Percentiles rank a stretch among this genome's conserved stretches.
Evolutionary conservation across 768 basidiomycete genomes (phyloP).

Genomic region (Pholiota molesta): DNA sequence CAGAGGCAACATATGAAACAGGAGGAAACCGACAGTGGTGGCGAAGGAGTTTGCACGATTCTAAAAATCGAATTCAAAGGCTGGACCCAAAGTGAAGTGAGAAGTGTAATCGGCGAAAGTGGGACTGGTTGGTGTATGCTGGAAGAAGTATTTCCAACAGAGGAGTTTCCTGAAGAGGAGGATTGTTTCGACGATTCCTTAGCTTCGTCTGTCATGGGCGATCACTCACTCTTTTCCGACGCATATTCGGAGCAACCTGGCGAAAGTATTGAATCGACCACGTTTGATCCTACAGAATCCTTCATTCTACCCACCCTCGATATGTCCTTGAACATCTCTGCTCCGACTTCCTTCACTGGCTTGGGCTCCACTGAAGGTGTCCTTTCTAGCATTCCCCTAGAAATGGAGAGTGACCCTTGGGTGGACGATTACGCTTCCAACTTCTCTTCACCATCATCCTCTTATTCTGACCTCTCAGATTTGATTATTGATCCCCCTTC

Average conservation of each 20-base stretch:
- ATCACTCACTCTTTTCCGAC: conserved; percentile 17
- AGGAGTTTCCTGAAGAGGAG: conserved; percentile 21
- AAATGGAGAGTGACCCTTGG: conserved; percentile 37
- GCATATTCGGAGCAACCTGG: conserved; percentile 5
- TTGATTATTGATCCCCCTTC: conserved; percentile 31
- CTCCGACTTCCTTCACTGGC: conserved; percentile 26
- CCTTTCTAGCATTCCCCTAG: conserved; percentile 19
- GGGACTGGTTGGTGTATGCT: conserved; percentile 77
- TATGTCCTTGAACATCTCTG: conserved; percentile 52
- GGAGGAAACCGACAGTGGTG: conserved; percentile 21
- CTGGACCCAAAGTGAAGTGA: conserved; percentile 69
- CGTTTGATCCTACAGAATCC: conserved; percentile 62
- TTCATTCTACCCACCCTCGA: conserved; percentile 81
- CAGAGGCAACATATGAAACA: conserved; percentile 6
- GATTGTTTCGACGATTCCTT: conserved; percentile 24
- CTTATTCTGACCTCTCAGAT: conserved; percentile 25
- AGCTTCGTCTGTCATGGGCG: conserved; percentile 27
- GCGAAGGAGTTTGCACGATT: conserved; percentile 62
- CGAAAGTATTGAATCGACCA: not conserved
- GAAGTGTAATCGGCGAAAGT: conserved; percentile 70
- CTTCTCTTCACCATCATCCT: conserved; percentile 22
- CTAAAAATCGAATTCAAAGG: conserved; percentile 74
- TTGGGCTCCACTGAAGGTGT: conserved; percentile 11
- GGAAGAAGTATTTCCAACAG: conserved; percentile 49
- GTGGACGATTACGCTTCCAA: conserved; percentile 23